Evolutionary conservation across 2,329 filamentous ascomycete genomes (phyloP).

Genomic region (Phyllosticta citribraziliensis): DNA sequence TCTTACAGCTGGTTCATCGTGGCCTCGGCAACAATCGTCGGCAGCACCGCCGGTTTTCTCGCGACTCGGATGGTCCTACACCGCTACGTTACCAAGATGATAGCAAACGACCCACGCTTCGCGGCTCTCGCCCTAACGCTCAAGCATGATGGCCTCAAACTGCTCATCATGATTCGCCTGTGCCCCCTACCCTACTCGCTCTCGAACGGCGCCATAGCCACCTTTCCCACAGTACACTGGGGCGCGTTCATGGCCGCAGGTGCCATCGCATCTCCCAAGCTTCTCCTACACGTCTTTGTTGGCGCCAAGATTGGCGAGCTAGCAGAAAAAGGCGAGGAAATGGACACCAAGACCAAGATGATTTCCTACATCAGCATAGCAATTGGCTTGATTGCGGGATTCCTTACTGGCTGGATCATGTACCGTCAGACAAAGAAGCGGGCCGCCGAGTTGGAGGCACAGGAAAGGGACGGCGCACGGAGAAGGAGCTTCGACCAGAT

Average conservation of each 20-base stretch:
- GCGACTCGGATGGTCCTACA: constrained; percentile 71
- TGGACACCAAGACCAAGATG: constrained; percentile 67
- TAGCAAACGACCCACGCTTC: constrained; percentile 77
- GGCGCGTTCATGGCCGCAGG: constrained; percentile 72
- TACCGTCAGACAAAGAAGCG: constrained; percentile 52
- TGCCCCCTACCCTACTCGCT: constrained; percentile 89
- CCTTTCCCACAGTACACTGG: constrained; percentile 78
- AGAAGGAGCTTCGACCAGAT: constrained; percentile 24
- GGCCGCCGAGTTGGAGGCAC: constrained; percentile 40
- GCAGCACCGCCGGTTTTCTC: constrained; percentile 70
- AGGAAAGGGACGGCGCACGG: constrained; percentile 31
- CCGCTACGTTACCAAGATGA: constrained; percentile 66
- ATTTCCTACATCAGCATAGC: constrained; percentile 78
- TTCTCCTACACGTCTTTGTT: constrained; percentile 88
- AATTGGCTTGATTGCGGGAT: constrained; percentile 60
- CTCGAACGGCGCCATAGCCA: constrained; percentile 88
- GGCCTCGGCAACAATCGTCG: constrained; percentile 65
- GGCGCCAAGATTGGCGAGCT: constrained; percentile 73
- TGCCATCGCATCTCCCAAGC: constrained; percentile 70
- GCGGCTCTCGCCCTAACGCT: constrained; percentile 79
- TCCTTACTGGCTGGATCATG: constrained; percentile 72
- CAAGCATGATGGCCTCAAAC: constrained; percentile 78
- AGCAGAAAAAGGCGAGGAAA: constrained; percentile 72
- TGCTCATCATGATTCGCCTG: constrained; percentile 83
- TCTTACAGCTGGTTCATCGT: constrained; percentile 67